phyloP scores from a whole-genome alignment of 495 filamentous ascomycete species.

The Glonium stellatum region DNA sequence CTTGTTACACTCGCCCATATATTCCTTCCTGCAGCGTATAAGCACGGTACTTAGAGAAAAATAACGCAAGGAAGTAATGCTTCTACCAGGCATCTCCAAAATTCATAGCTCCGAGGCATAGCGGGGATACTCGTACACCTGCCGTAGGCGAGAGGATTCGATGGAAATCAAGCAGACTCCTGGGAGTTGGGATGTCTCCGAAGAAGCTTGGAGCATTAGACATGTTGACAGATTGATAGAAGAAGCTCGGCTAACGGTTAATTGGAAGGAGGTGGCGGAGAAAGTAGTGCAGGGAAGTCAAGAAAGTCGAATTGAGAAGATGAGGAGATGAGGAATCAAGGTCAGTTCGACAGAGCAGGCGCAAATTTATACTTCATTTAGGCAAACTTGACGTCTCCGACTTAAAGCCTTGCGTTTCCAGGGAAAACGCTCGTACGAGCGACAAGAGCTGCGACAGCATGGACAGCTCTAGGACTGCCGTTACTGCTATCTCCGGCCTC shows the following conservation, averaged over 20 bases:
- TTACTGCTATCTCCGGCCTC: too few relatives aligned
- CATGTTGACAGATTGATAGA: background rate
- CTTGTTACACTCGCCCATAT: constrained; percentile 49
- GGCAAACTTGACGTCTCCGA: too few relatives aligned
- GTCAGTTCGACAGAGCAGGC: too few relatives aligned
- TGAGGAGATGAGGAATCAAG: too few relatives aligned
- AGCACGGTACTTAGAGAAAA: background rate
- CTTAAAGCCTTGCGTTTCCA: too few relatives aligned
- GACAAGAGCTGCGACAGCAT: too few relatives aligned
- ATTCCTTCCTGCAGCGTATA: background rate
- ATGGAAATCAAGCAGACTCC: constrained; percentile 23
- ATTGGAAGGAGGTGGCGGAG: background rate
- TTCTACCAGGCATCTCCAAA: constrained; percentile 50
- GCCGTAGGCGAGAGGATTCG: constrained; percentile 49
- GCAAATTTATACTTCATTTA: too few relatives aligned
- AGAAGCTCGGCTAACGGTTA: background rate
- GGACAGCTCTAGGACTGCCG: too few relatives aligned
- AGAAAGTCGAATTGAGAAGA: too few relatives aligned
- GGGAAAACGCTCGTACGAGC: too few relatives aligned
- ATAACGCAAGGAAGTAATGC: background rate
- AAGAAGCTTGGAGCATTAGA: background rate
- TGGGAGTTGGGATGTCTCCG: constrained; percentile 1
- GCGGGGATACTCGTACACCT: constrained; percentile 53
- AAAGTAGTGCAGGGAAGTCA: background rate
- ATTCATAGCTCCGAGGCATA: constrained; percentile 52